Base-by-base conservation (phyloP, 768 basidiomycete species). In the Cystofilobasidium macerans region DNA sequence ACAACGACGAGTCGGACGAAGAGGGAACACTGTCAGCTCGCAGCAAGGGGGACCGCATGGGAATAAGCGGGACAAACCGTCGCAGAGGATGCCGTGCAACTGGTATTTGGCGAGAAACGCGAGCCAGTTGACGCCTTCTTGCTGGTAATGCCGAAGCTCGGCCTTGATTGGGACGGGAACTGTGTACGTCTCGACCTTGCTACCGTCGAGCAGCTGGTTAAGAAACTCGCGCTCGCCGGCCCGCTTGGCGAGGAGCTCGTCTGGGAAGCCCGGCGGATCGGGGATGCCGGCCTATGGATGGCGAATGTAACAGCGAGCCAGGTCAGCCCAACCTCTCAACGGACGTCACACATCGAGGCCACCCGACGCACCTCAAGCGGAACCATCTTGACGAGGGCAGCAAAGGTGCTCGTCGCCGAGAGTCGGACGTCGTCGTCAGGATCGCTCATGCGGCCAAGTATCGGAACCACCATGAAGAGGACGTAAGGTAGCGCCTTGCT, bases 91-190 rank as follows among this genome's bases (percentile, higher is more conserved):
- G 18, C 95, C 95, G 74, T 99, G 95, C 2, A 99, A 77, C 72
- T 98, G 95, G 75, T 95, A 99, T 75, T 95, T 97, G 24, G 91
- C 89, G 42, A 99, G 80, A 80, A 99, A 99, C 1, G 95, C 95
- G 22, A 99, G 80, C 95, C 95, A 99, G 74, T 90, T 98, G 70
- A 99, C 89, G 38, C 95, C 95, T 64, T 99, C 95, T 77, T 90
- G 89, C 76, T 99, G 95, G 75, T 99, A 99, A 74, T 92, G 90
- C 67, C 95, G 86, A 57, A 99, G 79, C 70, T 97, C 90, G 36
- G 93, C 92, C 65, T 93, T 89, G 80, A 99, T 88, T 32, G 79
- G 77, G 63, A 92, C 84, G 0, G 95, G 91, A 1, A 99, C 83
- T 47, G 78, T 77, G 74, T 97, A 99, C 69, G 86, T 84, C 71